These are phyloP conservation scores for Saxophila tyrrhenica DNA, from an alignment of 495 filamentous ascomycete species.

Conservation along the genomic window DNA sequence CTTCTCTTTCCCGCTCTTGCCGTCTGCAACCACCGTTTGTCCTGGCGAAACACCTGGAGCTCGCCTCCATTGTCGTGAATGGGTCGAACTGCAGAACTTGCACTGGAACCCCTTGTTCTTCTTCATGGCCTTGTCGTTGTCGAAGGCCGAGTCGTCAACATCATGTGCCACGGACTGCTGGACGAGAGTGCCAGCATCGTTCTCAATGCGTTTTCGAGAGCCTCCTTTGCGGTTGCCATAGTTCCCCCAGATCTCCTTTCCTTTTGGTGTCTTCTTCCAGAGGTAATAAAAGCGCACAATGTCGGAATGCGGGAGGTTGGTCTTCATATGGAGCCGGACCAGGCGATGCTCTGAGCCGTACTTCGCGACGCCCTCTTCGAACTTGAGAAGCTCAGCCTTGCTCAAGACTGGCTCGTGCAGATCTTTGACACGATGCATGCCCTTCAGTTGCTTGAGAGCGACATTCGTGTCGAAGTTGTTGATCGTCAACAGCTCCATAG, in stretches of 20 bases:
- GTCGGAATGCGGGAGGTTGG: slow-evolving; percentile 52
- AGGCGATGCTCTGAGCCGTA: slow-evolving; percentile 81
- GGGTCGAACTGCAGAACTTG: slow-evolving; percentile 77
- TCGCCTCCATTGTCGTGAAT: slow-evolving; percentile 81
- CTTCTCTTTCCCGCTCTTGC: slow-evolving; percentile 58
- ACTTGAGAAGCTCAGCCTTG: slow-evolving; percentile 69
- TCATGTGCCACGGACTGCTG: slow-evolving; percentile 90
- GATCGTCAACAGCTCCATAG: slow-evolving; percentile 58
- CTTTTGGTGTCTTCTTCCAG: slow-evolving; percentile 91
- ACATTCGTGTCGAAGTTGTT: slow-evolving; percentile 58
- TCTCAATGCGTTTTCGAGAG: slow-evolving; percentile 58
- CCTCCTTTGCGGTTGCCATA: slow-evolving; percentile 78
- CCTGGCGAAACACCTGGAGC: slow-evolving; percentile 69
- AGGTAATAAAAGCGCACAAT: slow-evolving; percentile 91
- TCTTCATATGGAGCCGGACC: slow-evolving; percentile 77
- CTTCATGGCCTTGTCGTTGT: slow-evolving; percentile 68
- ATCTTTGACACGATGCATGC: slow-evolving; percentile 55
- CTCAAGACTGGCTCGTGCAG: slow-evolving; percentile 77
- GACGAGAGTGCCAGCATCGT: slow-evolving; percentile 56
- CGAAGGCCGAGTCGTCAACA: slow-evolving; percentile 91
- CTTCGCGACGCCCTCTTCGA: slow-evolving; percentile 84
- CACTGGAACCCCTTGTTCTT: slow-evolving; percentile 80
- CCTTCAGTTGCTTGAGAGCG: slow-evolving; percentile 61
- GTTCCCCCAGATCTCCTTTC: slow-evolving; percentile 78
- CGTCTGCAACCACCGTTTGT: slow-evolving; percentile 57